phyloP scores from a whole-genome alignment of 106 monocot species.

The Dendrobium chrysotoxum region DNA sequence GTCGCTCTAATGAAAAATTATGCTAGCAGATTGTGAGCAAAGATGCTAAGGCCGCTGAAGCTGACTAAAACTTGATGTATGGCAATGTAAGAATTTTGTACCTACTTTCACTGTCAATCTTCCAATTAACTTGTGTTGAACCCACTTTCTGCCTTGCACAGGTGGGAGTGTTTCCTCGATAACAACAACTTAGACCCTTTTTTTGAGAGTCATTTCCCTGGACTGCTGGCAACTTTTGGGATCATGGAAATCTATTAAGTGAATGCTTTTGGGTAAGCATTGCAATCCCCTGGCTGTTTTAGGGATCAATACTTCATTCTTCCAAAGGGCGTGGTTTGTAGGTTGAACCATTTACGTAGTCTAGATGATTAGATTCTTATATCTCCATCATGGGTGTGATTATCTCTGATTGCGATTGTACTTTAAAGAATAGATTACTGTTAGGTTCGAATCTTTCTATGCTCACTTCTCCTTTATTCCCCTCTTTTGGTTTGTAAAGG shows the following conservation, averaged over 20 bases:
- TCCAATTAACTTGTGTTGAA: background rate
- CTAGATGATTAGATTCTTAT: too few relatives aligned
- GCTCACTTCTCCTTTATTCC: too few relatives aligned
- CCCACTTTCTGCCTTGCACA: background rate
- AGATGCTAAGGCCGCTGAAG: background rate
- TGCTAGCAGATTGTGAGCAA: background rate
- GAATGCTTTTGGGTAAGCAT: background rate
- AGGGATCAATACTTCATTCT: background rate
- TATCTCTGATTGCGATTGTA: too few relatives aligned
- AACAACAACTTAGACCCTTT: background rate
- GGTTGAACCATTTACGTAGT: too few relatives aligned
- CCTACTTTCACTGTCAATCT: background rate
- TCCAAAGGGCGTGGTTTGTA: too few relatives aligned
- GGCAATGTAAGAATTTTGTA: background rate
- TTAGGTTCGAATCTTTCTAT: too few relatives aligned
- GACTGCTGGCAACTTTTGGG: too few relatives aligned
- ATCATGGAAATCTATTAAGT: background rate
- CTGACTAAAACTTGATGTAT: background rate
- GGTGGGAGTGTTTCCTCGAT: background rate
- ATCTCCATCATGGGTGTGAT: too few relatives aligned
- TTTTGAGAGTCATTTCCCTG: background rate
- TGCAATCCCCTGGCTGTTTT: background rate
- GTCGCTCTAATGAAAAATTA: background rate
- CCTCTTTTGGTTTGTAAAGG: too few relatives aligned
- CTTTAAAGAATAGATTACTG: too few relatives aligned